These are phyloP conservation scores for Bryum argenteum DNA, from an alignment of 225 moss, liverwort and hornwort species.

Conservation along the genomic window DNA sequence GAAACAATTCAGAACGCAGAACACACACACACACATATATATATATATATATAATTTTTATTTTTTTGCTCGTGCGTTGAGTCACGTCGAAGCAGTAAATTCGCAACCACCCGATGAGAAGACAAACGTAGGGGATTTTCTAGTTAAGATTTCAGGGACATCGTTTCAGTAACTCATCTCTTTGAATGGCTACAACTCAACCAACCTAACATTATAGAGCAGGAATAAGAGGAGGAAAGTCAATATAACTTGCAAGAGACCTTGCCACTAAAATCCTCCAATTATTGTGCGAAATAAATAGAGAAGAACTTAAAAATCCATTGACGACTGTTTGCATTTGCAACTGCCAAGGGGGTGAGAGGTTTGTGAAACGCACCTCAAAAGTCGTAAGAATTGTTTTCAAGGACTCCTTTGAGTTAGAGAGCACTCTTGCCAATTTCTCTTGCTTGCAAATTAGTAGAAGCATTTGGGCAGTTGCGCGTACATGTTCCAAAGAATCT, in stretches of 20 bases:
- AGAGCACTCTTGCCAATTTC: constrained; percentile 49
- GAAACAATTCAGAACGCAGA: no score
- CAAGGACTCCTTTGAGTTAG: constrained; percentile 36
- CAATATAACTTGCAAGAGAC: neutral
- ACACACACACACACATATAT: no score
- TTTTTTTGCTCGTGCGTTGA: no score
- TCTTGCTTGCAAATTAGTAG: constrained; percentile 56
- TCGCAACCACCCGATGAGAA: no score
- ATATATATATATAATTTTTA: no score
- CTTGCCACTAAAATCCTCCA: neutral
- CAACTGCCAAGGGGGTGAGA: neutral
- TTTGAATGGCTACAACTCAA: neutral
- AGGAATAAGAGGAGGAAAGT: neutral
- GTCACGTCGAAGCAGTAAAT: no score
- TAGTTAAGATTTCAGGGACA: no score
- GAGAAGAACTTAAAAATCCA: neutral
- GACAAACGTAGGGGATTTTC: no score
- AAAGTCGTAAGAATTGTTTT: constrained; percentile 33
- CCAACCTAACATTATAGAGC: neutral
- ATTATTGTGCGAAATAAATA: neutral
- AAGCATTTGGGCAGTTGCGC: constrained; percentile 39
- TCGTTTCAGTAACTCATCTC: no score
- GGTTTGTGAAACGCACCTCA: constrained; percentile 33
- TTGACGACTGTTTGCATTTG: neutral
- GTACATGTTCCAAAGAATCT: constrained; percentile 44